A percentile compares a stretch with the other conserved stretches of the same genome.
Evolutionary conservation across 2,329 filamentous ascomycete species (phyloP).

Genomic region (Nigrospora osmanthi): DNA sequence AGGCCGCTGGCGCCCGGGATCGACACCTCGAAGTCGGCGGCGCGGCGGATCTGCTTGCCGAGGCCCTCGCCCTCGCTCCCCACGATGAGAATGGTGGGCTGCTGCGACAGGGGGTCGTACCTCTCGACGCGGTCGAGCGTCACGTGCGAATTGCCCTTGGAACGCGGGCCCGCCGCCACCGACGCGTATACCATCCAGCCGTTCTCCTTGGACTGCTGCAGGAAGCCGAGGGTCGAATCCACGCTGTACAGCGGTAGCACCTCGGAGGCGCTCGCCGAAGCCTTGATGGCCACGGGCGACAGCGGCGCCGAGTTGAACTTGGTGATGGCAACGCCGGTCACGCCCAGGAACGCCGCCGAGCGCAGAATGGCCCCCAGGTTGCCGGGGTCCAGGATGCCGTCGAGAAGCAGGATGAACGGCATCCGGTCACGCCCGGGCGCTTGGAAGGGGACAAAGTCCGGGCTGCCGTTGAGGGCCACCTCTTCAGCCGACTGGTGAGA

Average conservation of each 20-base stretch:
- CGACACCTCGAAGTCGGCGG: slow-evolving; percentile 57
- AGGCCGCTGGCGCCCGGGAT: slow-evolving; percentile 50
- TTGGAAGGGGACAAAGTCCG: slow-evolving; percentile 35
- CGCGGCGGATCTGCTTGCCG: slow-evolving; percentile 51
- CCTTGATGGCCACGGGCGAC: slow-evolving; percentile 73
- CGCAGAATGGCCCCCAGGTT: slow-evolving; percentile 88
- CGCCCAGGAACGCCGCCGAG: slow-evolving; percentile 83
- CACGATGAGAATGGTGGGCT: slow-evolving; percentile 73
- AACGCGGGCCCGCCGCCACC: slow-evolving; percentile 37
- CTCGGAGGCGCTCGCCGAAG: slow-evolving; percentile 82
- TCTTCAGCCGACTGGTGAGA: slow-evolving; percentile 70
- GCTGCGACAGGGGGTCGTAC: slow-evolving; percentile 41
- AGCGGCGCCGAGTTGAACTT: slow-evolving; percentile 66
- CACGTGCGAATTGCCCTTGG: slow-evolving; percentile 32
- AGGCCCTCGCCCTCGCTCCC: slow-evolving; percentile 77
- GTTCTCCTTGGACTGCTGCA: slow-evolving; percentile 55
- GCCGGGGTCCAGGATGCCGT: slow-evolving; percentile 75
- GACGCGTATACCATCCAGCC: slow-evolving; percentile 85
- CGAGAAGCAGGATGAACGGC: slow-evolving; percentile 66
- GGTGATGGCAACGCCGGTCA: slow-evolving; percentile 74
- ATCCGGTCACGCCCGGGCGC: slow-evolving; percentile 38
- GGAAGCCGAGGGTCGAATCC: slow-evolving; percentile 58
- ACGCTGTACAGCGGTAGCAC: slow-evolving; percentile 67
- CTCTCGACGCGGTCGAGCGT: slow-evolving; percentile 41
- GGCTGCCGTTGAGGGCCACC: slow-evolving; percentile 60